Evolutionary conservation across 345 rosid genomes (phyloP).

Genomic region (Corchorus capsularis): DNA sequence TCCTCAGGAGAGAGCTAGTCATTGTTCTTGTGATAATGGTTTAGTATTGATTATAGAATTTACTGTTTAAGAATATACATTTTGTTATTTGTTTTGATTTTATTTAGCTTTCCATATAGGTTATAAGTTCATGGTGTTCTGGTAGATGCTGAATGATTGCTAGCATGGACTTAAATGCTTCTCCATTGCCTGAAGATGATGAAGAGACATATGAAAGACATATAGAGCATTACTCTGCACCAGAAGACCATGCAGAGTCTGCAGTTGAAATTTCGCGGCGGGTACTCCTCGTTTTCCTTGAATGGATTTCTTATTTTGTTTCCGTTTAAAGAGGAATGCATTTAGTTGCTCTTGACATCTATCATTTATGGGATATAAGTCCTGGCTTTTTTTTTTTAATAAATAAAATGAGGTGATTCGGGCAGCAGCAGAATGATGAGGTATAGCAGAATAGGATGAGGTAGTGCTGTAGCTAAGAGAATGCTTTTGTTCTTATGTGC

Average conservation of each 20-base stretch:
- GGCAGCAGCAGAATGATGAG: background rate
- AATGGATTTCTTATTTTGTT: background rate
- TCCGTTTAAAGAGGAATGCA: background rate
- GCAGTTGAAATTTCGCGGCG: conserved; percentile 67
- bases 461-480: conserved; percentile 7
- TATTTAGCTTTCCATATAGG: conserved; percentile 5
- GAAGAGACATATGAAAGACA: conserved; percentile 60
- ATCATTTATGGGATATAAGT: background rate
- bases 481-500: background rate
- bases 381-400: background rate
- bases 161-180: conserved; percentile 78
- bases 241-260: conserved; percentile 60
- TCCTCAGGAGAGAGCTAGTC: background rate
- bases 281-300: conserved; percentile 40
- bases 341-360: conserved; percentile 5
- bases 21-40: background rate
- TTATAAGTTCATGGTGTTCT: conserved; percentile 33
- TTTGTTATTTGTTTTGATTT: conserved; percentile 13
- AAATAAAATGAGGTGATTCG: no score
- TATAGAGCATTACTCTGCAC: conserved; percentile 42
- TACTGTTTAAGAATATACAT: conserved; percentile 11
- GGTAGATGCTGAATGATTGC: conserved; percentile 63
- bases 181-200: conserved; percentile 76
- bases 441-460: background rate
- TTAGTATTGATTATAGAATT: background rate